Percentiles rank a stretch among this genome's conserved stretches.
Conservation (phyloP, 2,329 filamentous ascomycete species). For the Cercospora sp. region DNA sequence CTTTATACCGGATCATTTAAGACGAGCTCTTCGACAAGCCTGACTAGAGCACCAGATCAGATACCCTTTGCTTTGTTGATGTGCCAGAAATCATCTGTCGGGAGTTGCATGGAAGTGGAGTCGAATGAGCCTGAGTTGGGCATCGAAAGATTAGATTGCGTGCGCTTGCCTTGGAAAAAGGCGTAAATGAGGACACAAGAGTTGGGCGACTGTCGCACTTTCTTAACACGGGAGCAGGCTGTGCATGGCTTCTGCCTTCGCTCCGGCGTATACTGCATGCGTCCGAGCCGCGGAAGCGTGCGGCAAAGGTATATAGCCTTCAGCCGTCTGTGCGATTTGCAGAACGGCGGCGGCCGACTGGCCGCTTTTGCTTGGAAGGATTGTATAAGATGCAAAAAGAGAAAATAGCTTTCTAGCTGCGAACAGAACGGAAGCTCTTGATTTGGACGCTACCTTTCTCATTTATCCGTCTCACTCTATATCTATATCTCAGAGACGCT, state of each 20-base stretch:
- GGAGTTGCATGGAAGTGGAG: neutral
- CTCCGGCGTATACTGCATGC: neutral
- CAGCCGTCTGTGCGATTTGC: neutral
- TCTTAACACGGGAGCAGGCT: neutral
- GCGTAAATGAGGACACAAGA: neutral
- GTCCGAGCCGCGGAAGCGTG: neutral
- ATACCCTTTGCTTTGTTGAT: constrained; percentile 15
- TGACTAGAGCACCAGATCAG: constrained; percentile 10
- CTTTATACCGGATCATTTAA: neutral
- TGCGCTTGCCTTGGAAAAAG: neutral
- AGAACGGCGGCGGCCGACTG: neutral
- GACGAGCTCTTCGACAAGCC: neutral
- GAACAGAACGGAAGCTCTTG: constrained; percentile 4
- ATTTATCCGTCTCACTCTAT: neutral
- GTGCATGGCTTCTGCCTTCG: neutral
- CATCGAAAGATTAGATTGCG: neutral
- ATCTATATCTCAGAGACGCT: neutral
- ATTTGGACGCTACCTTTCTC: neutral
- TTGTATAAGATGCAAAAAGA: neutral
- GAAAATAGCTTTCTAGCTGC: neutral
- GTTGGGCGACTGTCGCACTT: neutral
- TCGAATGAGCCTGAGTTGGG: neutral
- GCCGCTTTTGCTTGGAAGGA: neutral
- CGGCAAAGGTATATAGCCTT: neutral
- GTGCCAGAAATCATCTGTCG: neutral